Percentiles rank a stretch among this genome's conserved stretches.
Conservation (phyloP, 495 filamentous ascomycete genomes). For the Penicillium desertorum region DNA sequence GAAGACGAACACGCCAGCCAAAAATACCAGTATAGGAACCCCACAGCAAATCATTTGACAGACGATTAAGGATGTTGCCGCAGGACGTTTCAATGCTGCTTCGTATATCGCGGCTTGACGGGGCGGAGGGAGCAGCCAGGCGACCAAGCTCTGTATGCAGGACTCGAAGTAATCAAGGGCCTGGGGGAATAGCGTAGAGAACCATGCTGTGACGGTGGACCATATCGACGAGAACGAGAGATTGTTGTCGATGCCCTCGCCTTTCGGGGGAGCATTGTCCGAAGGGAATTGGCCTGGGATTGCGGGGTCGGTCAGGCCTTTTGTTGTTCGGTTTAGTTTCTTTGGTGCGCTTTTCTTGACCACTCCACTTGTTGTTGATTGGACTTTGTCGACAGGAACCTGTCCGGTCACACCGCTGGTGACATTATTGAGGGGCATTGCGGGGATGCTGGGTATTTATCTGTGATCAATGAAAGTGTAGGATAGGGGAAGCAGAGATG, state of each 20-base stretch:
- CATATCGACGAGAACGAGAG: constrained; percentile 24
- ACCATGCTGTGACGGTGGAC: constrained; percentile 18
- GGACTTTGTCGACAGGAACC: constrained; percentile 21
- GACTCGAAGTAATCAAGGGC: constrained; percentile 35
- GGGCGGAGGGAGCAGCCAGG: constrained; percentile 31
- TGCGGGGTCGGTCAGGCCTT: constrained; percentile 23
- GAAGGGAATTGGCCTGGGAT: constrained; percentile 37
- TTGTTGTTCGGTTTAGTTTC: constrained; percentile 22
- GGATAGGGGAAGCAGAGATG: background rate
- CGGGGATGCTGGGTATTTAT: background rate
- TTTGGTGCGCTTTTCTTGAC: constrained; percentile 21
- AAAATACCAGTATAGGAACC: constrained; percentile 37
- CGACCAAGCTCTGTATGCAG: constrained; percentile 25
- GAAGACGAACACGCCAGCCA: constrained; percentile 38
- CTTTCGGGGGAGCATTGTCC: constrained; percentile 25
- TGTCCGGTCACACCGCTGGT: constrained; percentile 27
- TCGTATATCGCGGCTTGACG: constrained; percentile 36
- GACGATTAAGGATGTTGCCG: constrained; percentile 36
- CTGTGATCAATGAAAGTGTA: background rate
- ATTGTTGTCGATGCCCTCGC: constrained; percentile 21
- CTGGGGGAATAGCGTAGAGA: constrained; percentile 21
- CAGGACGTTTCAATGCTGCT: constrained; percentile 31
- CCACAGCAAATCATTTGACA: constrained; percentile 43
- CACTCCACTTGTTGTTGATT: constrained; percentile 19
- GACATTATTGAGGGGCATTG: constrained; percentile 34